Base-by-base conservation (phyloP, 306 rosid genomes). In the Cicer pinnatifidum region DNA sequence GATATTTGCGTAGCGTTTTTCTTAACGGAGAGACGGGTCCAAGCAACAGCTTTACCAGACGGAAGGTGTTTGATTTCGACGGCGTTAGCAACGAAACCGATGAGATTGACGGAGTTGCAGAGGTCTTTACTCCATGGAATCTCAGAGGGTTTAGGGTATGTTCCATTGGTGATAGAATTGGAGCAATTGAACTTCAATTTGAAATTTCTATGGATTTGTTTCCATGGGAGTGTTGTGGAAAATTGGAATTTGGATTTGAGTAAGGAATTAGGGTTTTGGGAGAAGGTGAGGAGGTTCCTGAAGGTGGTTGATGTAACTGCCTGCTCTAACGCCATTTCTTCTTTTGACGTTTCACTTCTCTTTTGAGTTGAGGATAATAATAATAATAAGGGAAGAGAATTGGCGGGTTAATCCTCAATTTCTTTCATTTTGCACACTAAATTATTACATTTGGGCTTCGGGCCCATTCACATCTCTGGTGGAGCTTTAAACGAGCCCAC, bases 101-200 rank as follows among this genome's bases (percentile, higher is more conserved):
- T 91, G 71, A 94, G 89, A 46, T 78, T 89, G 59, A 91, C 93
- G 40, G 90, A 73, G 78, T 94, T 94, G 35, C 89, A 82, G 6
- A 89, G 89, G 69, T 94, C 99, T 82, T 91, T 94, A 75, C 80
- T 86, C 99, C 99, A 94, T n/a, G 68, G 90, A 67, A 94, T 82
- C 84, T 88, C 97, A 1, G 87, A 2, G 9, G 96, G 99, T 67
- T 80, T 87, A 48, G 93, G 88, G 80, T 78, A 91, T 2, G 82
- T 19, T 52, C 47, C 80, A 13, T 45, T 38, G 51, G 75, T 8
- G 35, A 12, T 47, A 41, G 71, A 39, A 37, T 58, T 47, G 58
- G 66, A 70, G 65, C 77, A 78, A 1, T 59, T 78, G 58, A 66
- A 39, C 3, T 69, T 77, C 10, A 78, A 72, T 1, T 41, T 64